Percentiles rank a stretch among this genome's conserved stretches.
These are phyloP conservation scores for Colletotrichum sp. DNA, from an alignment of 2,329 filamentous ascomycete genomes.

Conservation along the genomic window DNA sequence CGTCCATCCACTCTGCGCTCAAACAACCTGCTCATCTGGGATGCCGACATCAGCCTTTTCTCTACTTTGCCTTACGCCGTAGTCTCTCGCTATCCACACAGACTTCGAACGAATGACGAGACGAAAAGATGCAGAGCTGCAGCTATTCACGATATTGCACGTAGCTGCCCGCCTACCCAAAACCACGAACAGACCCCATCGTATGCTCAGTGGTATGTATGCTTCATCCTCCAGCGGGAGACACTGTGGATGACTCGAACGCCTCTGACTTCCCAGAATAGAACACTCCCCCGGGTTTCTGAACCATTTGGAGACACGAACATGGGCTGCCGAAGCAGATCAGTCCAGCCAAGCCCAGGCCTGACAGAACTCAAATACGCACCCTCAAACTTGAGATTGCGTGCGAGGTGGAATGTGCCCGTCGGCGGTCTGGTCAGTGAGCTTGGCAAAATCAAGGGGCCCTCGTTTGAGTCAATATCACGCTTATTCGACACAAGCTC, in stretches of 20 bases:
- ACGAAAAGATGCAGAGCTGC: neutral
- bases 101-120: neutral
- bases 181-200: neutral
- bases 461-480: neutral
- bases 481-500: slow-evolving; percentile 10
- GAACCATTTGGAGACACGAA: neutral
- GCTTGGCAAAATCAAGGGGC: neutral
- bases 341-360: neutral
- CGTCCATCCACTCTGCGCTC: neutral
- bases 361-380: neutral
- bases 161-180: neutral
- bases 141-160: neutral
- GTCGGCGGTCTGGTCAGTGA: neutral
- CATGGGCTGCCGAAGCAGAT: neutral
- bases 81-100: neutral
- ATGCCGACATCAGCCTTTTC: neutral
- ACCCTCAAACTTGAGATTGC: neutral
- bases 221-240: neutral
- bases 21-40: slow-evolving; percentile 16
- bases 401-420: neutral
- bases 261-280: neutral
- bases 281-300: neutral
- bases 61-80: neutral
- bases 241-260: neutral
- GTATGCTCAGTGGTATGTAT: neutral